These are phyloP conservation scores for Escovopsis sp. DNA, from an alignment of 2,329 filamentous ascomycete species.

Conservation along the genomic window DNA sequence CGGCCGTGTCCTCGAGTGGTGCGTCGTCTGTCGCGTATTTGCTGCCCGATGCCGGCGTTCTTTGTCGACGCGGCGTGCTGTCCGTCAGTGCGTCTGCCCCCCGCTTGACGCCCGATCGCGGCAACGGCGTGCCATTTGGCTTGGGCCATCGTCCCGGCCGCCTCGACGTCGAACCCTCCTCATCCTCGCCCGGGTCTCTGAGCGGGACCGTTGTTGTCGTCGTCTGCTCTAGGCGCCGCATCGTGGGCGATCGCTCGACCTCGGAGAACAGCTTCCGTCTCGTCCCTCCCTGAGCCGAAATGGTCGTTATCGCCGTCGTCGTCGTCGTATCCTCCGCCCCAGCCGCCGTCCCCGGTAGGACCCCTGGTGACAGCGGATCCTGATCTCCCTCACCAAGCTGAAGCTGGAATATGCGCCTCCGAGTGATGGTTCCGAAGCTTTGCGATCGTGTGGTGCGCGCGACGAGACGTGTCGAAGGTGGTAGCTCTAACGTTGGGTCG, in stretches of 20 bases:
- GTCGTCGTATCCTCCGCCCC: slow-evolving; percentile 15
- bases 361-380: slow-evolving; percentile 30
- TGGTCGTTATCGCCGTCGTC: slow-evolving; percentile 14
- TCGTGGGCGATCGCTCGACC: slow-evolving; percentile 24
- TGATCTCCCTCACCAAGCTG: slow-evolving; percentile 25
- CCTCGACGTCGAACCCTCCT: slow-evolving; percentile 24
- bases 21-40: slow-evolving; percentile 14
- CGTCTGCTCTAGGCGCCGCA: slow-evolving; percentile 22
- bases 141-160: slow-evolving; percentile 32
- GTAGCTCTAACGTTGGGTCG: slow-evolving; percentile 19
- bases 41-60: slow-evolving; percentile 15
- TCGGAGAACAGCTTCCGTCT: slow-evolving; percentile 30
- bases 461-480: slow-evolving; percentile 24
- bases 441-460: slow-evolving; percentile 29
- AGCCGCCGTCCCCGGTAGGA: slow-evolving; percentile 30
- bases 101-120: slow-evolving; percentile 27
- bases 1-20: slow-evolving; percentile 8
- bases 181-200: slow-evolving; percentile 24
- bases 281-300: slow-evolving; percentile 16
- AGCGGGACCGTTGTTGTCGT: slow-evolving; percentile 39
- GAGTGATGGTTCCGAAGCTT: slow-evolving; percentile 28
- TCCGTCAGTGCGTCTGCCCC: slow-evolving; percentile 30
- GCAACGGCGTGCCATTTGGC: slow-evolving; percentile 37
- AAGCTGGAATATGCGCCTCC: slow-evolving; percentile 42
- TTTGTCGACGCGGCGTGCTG: slow-evolving; percentile 20